Conservation (phyloP, 192 early-diverging fungal genomes). For the Dissophora ornata region DNA sequence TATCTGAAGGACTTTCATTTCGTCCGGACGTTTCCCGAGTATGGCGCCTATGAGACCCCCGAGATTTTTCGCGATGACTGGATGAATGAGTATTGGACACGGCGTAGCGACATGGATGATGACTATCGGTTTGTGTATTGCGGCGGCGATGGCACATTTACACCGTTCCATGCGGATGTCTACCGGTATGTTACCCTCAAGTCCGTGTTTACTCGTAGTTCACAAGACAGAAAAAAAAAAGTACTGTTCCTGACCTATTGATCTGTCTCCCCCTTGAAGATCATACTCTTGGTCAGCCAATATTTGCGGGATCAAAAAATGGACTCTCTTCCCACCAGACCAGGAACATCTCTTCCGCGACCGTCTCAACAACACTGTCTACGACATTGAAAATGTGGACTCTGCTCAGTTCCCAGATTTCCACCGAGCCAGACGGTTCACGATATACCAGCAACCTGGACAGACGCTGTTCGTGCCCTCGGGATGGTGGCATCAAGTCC, state of each 20-base stretch:
- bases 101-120: slow-evolving; percentile 56
- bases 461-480: slow-evolving; percentile 80
- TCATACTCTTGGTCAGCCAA: slow-evolving; percentile 84
- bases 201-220: slow-evolving; percentile 71
- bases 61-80: slow-evolving; percentile 73
- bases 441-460: slow-evolving; percentile 69
- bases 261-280: slow-evolving; percentile 11
- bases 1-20: slow-evolving; percentile 86
- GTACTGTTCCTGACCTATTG: neutral
- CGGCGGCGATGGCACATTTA: slow-evolving; percentile 75
- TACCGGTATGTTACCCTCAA: slow-evolving; percentile 64
- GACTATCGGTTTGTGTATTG: slow-evolving; percentile 82
- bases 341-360: slow-evolving; percentile 73
- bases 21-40: slow-evolving; percentile 55
- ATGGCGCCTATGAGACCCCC: slow-evolving; percentile 57
- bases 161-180: slow-evolving; percentile 83
- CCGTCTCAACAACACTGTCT: slow-evolving; percentile 63
- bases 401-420: slow-evolving; percentile 61
- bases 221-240: too few relatives aligned
- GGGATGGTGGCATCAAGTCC: slow-evolving; percentile 81
- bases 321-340: slow-evolving; percentile 75
- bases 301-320: slow-evolving; percentile 76
- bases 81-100: slow-evolving; percentile 74
- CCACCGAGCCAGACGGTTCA: slow-evolving; percentile 55
- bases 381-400: slow-evolving; percentile 64